These are phyloP conservation scores for Musa acuminata DNA, from an alignment of 176 grass and related monocot species.

Conservation along the genomic window DNA sequence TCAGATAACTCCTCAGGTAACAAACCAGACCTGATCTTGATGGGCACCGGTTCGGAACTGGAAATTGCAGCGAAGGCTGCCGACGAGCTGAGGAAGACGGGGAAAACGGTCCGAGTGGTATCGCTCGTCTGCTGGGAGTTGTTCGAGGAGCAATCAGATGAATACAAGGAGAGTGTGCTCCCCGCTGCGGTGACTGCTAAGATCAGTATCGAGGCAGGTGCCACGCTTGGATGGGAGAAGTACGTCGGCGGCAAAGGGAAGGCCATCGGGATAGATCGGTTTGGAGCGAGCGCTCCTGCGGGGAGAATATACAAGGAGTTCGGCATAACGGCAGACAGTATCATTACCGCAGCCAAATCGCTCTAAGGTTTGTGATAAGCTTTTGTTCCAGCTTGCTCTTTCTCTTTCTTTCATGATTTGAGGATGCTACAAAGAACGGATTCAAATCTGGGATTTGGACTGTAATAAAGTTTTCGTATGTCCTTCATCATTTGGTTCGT, in stretches of 20 bases:
- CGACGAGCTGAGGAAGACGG: slow-evolving; percentile 74
- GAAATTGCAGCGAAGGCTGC: slow-evolving; percentile 79
- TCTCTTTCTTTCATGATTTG: too few species aligned
- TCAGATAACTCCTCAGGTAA: slow-evolving; percentile 86
- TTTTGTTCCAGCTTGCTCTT: too few species aligned
- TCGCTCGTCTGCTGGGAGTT: slow-evolving; percentile 84
- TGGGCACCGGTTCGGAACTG: slow-evolving; percentile 72
- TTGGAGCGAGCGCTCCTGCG: slow-evolving; percentile 84
- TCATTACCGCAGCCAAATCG: slow-evolving; percentile 64
- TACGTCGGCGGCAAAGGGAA: slow-evolving; percentile 59
- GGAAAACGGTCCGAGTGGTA: slow-evolving; percentile 75
- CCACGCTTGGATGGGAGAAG: slow-evolving; percentile 79
- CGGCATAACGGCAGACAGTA: slow-evolving; percentile 49
- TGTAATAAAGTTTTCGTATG: too few species aligned
- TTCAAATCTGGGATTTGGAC: too few species aligned
- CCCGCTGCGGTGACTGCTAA: slow-evolving; percentile 52
- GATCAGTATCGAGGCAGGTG: slow-evolving; percentile 76
- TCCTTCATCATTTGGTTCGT: too few species aligned
- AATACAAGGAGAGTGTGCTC: slow-evolving; percentile 91
- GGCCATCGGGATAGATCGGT: slow-evolving; percentile 83
- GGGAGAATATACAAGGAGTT: slow-evolving; percentile 80
- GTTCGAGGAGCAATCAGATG: slow-evolving; percentile 65
- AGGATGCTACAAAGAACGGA: too few species aligned
- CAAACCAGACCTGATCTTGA: slow-evolving; percentile 72
- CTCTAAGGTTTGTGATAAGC: slow-evolving; percentile 13